Conservation (phyloP, 2,329 filamentous ascomycete genomes). For the Penicillium concentricum region DNA sequence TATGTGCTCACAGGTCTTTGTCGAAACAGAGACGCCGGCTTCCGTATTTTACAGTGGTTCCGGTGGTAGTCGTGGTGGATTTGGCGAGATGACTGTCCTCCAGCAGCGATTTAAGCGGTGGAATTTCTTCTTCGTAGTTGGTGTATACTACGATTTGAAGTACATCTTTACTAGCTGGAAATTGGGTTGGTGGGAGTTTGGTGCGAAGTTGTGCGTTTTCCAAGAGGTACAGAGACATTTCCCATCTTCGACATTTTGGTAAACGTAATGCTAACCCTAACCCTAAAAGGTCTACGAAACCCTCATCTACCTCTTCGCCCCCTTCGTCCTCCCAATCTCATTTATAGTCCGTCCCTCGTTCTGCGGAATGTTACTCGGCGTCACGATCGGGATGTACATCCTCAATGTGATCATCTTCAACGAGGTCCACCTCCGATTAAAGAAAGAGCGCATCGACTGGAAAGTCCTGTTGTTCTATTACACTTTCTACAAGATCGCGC, state of each 20-base stretch:
- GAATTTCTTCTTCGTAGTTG: constrained; percentile 55
- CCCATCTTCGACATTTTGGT: not conserved
- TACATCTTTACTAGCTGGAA: constrained; percentile 51
- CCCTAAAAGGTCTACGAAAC: constrained; percentile 44
- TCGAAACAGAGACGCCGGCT: constrained; percentile 51
- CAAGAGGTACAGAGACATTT: constrained; percentile 38
- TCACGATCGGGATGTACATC: constrained; percentile 44
- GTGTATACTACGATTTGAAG: constrained; percentile 49
- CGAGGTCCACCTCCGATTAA: constrained; percentile 47
- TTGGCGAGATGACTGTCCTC: constrained; percentile 55
- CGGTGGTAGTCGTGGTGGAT: constrained; percentile 46
- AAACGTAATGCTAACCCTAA: not conserved
- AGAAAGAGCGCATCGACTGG: constrained; percentile 46
- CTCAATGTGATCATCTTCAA: constrained; percentile 50
- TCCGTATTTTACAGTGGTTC: constrained; percentile 43
- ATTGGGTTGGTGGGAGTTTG: constrained; percentile 51
- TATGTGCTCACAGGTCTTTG: constrained; percentile 53
- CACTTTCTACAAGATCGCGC: constrained; percentile 46
- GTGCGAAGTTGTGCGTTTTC: constrained; percentile 51
- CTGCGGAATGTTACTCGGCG: constrained; percentile 37
- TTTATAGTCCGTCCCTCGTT: constrained; percentile 46
- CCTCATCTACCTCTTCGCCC: constrained; percentile 47
- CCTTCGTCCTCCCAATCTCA: constrained; percentile 48
- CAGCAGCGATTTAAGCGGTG: constrained; percentile 52
- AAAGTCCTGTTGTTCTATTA: constrained; percentile 44